phyloP scores from a whole-genome alignment of 306 rosid species.

The Quillaja saponaria region DNA sequence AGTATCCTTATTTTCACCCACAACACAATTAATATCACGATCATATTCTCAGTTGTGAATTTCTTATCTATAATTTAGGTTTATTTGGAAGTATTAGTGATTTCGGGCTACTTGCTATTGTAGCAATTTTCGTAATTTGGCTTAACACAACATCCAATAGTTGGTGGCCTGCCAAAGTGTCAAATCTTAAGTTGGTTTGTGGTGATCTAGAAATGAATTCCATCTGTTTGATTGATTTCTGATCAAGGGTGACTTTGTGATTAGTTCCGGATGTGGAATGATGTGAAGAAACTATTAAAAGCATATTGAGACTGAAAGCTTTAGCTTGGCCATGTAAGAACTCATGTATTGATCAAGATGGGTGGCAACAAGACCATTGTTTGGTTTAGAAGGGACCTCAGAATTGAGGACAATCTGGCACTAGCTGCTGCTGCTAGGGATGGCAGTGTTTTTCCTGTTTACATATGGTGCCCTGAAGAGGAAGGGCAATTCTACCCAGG shows the following conservation, averaged over 20 bases:
- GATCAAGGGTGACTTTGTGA: conserved; percentile 15
- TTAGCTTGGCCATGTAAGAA: conserved; percentile 38
- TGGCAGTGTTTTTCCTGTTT: conserved; percentile 78
- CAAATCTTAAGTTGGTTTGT: conserved; percentile 20
- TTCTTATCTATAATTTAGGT: neutral
- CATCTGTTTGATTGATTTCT: neutral
- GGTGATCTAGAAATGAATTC: conserved; percentile 24
- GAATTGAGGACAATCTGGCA: conserved; percentile 95
- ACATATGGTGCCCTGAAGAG: conserved; percentile 88
- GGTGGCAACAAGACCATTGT: conserved; percentile 69
- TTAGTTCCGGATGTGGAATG: conserved; percentile 13
- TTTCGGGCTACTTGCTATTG: conserved; percentile 29
- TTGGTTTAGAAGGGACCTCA: conserved; percentile 98
- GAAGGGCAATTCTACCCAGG: conserved; percentile 86
- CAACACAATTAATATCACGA: conserved; percentile 19
- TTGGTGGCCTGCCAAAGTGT: conserved; percentile 26
- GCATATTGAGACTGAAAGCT: conserved; percentile 27
- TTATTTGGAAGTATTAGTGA: conserved; percentile 6
- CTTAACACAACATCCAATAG: conserved; percentile 32
- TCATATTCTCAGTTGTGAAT: conserved; percentile 23
- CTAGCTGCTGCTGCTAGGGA: conserved; percentile 84
- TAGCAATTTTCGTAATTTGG: conserved; percentile 15
- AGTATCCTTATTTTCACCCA: no score
- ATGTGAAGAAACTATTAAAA: conserved; percentile 26
- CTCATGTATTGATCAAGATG: conserved; percentile 46